A percentile compares a stretch with the other conserved stretches of the same genome.
Conservation (phyloP, 1,284 basidiomycete genomes). For the Apiotrichum veenhuisii region DNA sequence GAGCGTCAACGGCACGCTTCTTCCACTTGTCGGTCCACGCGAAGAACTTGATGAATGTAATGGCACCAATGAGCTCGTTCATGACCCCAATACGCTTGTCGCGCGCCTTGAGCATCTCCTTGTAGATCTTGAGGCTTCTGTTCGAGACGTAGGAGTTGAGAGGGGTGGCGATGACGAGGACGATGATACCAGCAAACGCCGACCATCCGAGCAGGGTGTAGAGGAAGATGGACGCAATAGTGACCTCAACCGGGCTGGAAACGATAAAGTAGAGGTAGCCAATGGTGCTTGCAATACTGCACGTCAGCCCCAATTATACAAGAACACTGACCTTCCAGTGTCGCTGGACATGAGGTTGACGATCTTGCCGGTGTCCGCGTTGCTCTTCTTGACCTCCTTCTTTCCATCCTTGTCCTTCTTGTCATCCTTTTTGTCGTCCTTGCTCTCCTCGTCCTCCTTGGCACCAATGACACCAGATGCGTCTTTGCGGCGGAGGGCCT, state of each 20-base stretch:
- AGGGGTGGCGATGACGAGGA: constrained; percentile 70
- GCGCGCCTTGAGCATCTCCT: constrained; percentile 65
- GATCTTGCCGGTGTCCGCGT: constrained; percentile 52
- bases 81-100: constrained; percentile 82
- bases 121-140: constrained; percentile 68
- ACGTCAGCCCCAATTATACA: not conserved
- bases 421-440: not conserved
- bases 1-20: constrained; percentile 39
- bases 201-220: constrained; percentile 78
- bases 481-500: constrained; percentile 79
- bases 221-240: constrained; percentile 69
- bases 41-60: constrained; percentile 47
- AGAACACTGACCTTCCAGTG: constrained; percentile 19
- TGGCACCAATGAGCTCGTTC: constrained; percentile 74
- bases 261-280: constrained; percentile 54
- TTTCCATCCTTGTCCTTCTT: not conserved
- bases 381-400: constrained; percentile 43
- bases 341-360: constrained; percentile 53
- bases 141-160: constrained; percentile 45
- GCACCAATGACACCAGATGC: constrained; percentile 68
- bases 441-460: constrained; percentile 51
- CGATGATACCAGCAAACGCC: constrained; percentile 77
- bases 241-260: constrained; percentile 72
- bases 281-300: constrained; percentile 34
- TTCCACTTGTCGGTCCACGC: constrained; percentile 50